These are phyloP conservation scores for Trichosporon sp. DNA, from an alignment of 1,284 basidiomycete genomes.

Conservation along the genomic window DNA sequence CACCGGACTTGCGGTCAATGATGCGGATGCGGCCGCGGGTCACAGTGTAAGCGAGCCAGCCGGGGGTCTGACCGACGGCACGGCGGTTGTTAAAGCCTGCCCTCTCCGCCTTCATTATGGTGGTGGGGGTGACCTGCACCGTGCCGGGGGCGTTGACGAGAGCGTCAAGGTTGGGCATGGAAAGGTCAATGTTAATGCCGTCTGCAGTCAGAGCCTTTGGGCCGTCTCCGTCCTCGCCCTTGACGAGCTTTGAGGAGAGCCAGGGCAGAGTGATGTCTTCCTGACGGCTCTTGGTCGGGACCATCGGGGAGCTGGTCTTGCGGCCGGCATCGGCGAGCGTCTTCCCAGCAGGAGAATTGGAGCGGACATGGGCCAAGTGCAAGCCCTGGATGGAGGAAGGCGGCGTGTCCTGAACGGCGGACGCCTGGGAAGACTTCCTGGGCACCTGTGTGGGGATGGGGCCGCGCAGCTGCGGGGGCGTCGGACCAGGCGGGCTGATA, in stretches of 20 bases:
- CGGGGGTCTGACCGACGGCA: conserved; percentile 31
- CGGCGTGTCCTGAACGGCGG: background rate
- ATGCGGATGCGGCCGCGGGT: conserved; percentile 36
- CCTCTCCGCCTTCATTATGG: conserved; percentile 31
- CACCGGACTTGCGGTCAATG: conserved; percentile 35
- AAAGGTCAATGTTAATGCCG: conserved; percentile 29
- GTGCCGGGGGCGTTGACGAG: conserved; percentile 25
- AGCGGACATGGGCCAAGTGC: conserved; percentile 3
- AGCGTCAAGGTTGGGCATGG: conserved; percentile 28
- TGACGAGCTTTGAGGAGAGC: conserved; percentile 20
- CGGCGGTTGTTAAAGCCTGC: conserved; percentile 27
- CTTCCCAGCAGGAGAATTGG: background rate
- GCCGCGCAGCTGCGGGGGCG: conserved; percentile 1
- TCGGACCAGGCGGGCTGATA: background rate
- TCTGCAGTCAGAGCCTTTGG: conserved; percentile 24
- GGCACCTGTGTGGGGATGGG: background rate
- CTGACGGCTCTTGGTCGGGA: background rate
- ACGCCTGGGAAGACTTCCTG: background rate
- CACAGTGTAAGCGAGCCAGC: conserved; percentile 40
- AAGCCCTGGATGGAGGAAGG: background rate
- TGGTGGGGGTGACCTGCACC: conserved; percentile 30
- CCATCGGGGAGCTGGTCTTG: conserved; percentile 1
- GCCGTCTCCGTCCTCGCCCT: conserved; percentile 12
- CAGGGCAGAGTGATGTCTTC: conserved; percentile 16
- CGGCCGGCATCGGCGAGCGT: background rate